Conservation (phyloP, 2,329 filamentous ascomycete species). For the Penicillium sp. region DNA sequence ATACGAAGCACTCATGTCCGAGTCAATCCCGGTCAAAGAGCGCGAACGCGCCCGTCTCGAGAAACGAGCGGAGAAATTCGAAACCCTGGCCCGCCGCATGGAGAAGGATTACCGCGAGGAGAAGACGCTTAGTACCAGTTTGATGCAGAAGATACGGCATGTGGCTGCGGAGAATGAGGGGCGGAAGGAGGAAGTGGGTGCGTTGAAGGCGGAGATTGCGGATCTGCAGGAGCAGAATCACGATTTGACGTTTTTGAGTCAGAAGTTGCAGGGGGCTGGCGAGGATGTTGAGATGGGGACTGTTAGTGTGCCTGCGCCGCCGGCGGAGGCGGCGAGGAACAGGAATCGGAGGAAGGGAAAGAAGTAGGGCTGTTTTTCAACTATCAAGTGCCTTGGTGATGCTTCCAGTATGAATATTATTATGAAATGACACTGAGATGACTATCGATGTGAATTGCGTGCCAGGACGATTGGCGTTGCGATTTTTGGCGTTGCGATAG, state of each 20-base stretch:
- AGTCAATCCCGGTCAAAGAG: conserved; percentile 69
- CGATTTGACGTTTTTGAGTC: conserved; percentile 81
- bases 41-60: conserved; percentile 70
- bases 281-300: conserved; percentile 77
- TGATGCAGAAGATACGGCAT: conserved; percentile 76
- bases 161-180: conserved; percentile 61
- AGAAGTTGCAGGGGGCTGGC: conserved; percentile 71
- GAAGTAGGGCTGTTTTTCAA: not conserved
- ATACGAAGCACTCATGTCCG: conserved; percentile 54
- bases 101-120: conserved; percentile 81
- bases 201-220: conserved; percentile 64
- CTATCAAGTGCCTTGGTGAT: not conserved
- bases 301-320: conserved; percentile 62
- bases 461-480: not conserved
- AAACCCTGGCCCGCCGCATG: conserved; percentile 75
- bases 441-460: not conserved
- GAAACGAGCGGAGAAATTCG: conserved; percentile 69
- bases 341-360: conserved; percentile 45
- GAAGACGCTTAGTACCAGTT: conserved; percentile 76
- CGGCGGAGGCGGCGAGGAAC: conserved; percentile 45
- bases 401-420: conserved; percentile 1
- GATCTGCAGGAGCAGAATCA: conserved; percentile 85
- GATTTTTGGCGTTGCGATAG: not conserved
- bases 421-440: not conserved
- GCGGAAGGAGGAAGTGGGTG: conserved; percentile 63